Evolutionary conservation across 202 grass and related monocot genomes (phyloP).

Genomic region (Brachypodium distachyon): DNA sequence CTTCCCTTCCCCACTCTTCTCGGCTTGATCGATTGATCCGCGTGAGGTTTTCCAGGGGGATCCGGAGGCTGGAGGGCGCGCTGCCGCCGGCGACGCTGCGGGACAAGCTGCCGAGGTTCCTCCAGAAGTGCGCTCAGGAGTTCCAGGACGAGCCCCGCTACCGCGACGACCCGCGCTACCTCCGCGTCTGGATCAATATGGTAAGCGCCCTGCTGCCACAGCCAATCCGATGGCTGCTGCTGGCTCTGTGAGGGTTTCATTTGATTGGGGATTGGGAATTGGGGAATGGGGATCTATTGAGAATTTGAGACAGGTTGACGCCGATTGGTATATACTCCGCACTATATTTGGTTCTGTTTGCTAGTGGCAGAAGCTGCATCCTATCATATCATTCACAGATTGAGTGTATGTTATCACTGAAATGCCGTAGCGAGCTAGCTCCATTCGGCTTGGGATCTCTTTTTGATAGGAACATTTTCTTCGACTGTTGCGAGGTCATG

Average conservation of each 20-base stretch:
- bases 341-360: neutral
- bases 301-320: neutral
- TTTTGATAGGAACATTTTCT: neutral
- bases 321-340: neutral
- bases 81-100: constrained; percentile 38
- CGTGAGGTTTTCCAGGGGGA: constrained; percentile 49
- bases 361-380: neutral
- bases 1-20: neutral
- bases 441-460: neutral
- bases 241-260: neutral
- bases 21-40: neutral
- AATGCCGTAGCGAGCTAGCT: neutral
- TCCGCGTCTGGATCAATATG: constrained; percentile 85
- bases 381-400: neutral
- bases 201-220: constrained; percentile 12
- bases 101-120: constrained; percentile 85
- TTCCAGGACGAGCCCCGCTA: constrained; percentile 61
- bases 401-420: neutral
- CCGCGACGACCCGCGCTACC: constrained; percentile 60
- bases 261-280: neutral
- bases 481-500: neutral
- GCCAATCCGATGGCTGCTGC: neutral
- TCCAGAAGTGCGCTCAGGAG: constrained; percentile 83
- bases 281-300: neutral
- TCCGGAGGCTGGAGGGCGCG: constrained; percentile 46